These are phyloP conservation scores for Linum trigynum DNA, from an alignment of 345 rosid genomes.

Conservation along the genomic window DNA sequence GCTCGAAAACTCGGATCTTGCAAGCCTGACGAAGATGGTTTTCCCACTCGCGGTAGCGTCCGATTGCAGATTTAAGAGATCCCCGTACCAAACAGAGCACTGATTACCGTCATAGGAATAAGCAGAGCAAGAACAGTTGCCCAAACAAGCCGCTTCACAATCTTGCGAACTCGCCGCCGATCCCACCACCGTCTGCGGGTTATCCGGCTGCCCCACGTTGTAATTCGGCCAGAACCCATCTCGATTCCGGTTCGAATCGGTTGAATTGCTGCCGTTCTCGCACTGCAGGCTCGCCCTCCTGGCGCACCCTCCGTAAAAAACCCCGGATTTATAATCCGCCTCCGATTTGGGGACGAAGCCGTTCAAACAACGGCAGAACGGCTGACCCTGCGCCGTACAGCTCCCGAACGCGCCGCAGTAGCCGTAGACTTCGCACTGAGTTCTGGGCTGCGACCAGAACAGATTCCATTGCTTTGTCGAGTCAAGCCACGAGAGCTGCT, in stretches of 20 bases:
- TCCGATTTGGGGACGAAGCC: constrained; percentile 35
- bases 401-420: constrained; percentile 63
- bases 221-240: constrained; percentile 24
- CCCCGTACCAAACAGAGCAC: constrained; percentile 1
- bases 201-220: neutral
- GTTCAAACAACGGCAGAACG: constrained; percentile 40
- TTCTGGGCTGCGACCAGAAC: constrained; percentile 64
- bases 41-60: neutral
- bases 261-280: constrained; percentile 8
- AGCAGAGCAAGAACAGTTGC: constrained; percentile 5
- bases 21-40: constrained; percentile 1
- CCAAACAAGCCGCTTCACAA: neutral
- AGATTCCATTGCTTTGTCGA: constrained; percentile 35
- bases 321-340: constrained; percentile 40
- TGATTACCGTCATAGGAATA: neutral
- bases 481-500: constrained; percentile 34
- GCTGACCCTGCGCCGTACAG: constrained; percentile 34
- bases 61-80: neutral
- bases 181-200: neutral
- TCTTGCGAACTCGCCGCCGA: neutral
- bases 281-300: constrained; percentile 44
- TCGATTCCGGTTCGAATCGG: constrained; percentile 16
- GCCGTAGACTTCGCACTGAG: constrained; percentile 58
- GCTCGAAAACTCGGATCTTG: constrained; percentile 45
- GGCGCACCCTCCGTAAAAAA: constrained; percentile 53